phyloP scores from a whole-genome alignment of 768 basidiomycete genomes.

The Coprinopsis strossmayeri region DNA sequence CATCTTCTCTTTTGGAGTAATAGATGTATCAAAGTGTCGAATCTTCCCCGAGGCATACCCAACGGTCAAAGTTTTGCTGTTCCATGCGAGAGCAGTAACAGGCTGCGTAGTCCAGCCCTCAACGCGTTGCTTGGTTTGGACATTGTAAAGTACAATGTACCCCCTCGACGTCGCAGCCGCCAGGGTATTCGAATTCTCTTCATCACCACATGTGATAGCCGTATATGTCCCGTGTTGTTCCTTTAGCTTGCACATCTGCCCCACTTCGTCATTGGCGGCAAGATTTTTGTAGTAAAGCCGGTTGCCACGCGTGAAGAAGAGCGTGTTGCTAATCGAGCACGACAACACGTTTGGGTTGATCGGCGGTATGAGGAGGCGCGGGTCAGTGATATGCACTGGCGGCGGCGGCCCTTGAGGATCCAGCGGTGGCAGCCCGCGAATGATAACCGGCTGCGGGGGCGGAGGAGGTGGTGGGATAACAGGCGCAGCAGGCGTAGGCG shows the following conservation, averaged over 20 bases:
- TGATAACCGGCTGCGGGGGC: conserved; percentile 14
- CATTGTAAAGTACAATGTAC: conserved; percentile 45
- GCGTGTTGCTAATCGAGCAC: conserved; percentile 36
- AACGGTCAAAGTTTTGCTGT: conserved; percentile 30
- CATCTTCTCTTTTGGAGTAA: conserved; percentile 38
- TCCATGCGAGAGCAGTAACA: conserved; percentile 62
- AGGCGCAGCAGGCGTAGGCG: conserved; percentile 1
- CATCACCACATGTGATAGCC: conserved; percentile 31
- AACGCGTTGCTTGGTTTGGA: conserved; percentile 22
- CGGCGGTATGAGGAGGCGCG: neutral
- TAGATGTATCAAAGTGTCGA: conserved; percentile 65
- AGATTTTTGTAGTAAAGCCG: conserved; percentile 49
- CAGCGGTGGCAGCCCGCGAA: conserved; percentile 13
- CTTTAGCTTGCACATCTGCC: conserved; percentile 44
- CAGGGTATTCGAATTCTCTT: conserved; percentile 33
- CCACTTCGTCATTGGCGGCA: conserved; percentile 31
- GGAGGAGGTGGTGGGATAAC: conserved; percentile 2
- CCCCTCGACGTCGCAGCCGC: conserved; percentile 61
- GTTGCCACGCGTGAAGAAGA: conserved; percentile 49
- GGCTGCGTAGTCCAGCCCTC: conserved; percentile 51
- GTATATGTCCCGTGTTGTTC: conserved; percentile 40
- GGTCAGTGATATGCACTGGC: conserved; percentile 4
- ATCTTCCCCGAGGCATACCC: conserved; percentile 33
- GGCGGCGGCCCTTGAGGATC: conserved; percentile 13
- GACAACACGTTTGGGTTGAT: conserved; percentile 24